Evolutionary conservation across 2,329 filamentous ascomycete species (phyloP), one percentile per base, ranked within the genome.

Genomic region (Aspergillus niger): DNA sequence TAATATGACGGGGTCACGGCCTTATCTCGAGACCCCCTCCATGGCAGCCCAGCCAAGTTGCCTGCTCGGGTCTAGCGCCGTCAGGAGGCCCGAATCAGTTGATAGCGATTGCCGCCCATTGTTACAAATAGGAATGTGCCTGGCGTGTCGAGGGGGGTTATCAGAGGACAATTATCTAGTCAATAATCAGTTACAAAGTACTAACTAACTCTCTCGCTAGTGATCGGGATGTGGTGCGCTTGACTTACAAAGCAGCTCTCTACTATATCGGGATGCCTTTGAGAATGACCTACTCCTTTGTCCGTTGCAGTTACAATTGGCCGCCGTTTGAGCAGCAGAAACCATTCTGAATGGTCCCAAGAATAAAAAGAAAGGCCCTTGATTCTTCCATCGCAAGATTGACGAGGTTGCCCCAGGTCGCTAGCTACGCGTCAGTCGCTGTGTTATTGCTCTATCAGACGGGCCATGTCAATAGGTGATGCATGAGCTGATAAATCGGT

Each of bases 71-170:
- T 17, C 47, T 50, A 50, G 47, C 26, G 26, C 47, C 24, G 26
- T 17, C 47, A 30, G 26, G 47, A 50, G 44, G 47, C 8, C 47
- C 26, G 20, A 30, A 20, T 30, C 47, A 50, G 26, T 50, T 50
- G 47, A 50, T 50, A 50, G 47, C 47, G 47, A 50, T 17, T 13
- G 15, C 47, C 47, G 24, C 30, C 47, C 47, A 28, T 50, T 10
- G 32, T 50, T 50, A 50, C 47, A 50, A 50, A 50, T 50, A 50
- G 47, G 26, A 50, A 50, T 50, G 47, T 50, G 47, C 47, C 47
- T 50, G 47, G 47, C 47, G n/a, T 11, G 32, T 30, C n/a, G 26
- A 28, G 15, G 24, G 6, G 15, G 41, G 17, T 44, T 44, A 44
- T 44, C 41, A 44, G 41, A 44, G 22, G 41, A 13, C 41, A 44